phyloP scores from a whole-genome alignment of 495 filamentous ascomycete genomes.

The Neohortaea acidophila region DNA sequence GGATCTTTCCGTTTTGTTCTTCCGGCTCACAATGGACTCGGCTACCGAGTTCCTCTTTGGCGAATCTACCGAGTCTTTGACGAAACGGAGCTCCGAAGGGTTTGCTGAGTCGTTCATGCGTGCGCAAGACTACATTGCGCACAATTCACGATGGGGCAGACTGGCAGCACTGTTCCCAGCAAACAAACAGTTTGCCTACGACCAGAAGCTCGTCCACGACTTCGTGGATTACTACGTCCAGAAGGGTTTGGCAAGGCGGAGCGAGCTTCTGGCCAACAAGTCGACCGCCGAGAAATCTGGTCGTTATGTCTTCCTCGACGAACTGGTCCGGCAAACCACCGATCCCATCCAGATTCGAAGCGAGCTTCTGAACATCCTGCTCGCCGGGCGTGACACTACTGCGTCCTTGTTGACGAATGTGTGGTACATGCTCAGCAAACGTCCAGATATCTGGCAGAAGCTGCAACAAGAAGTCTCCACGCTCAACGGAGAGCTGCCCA shows the following conservation, averaged over 20 bases:
- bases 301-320: slow-evolving; percentile 26
- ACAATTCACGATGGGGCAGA: slow-evolving; percentile 6
- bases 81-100: slow-evolving; percentile 11
- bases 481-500: slow-evolving; percentile 16
- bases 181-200: slow-evolving; percentile 9
- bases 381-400: slow-evolving; percentile 31
- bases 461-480: slow-evolving; percentile 18
- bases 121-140: slow-evolving; percentile 12
- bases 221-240: slow-evolving; percentile 34
- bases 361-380: slow-evolving; percentile 26
- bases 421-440: slow-evolving; percentile 19
- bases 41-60: slow-evolving; percentile 64
- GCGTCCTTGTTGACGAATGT: slow-evolving; percentile 26
- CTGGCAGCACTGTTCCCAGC: slow-evolving; percentile 5
- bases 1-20: slow-evolving; percentile 53
- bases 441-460: slow-evolving; percentile 21
- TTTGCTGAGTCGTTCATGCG: slow-evolving; percentile 14
- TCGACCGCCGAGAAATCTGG: slow-evolving; percentile 13
- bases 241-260: slow-evolving; percentile 16
- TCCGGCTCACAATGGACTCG: slow-evolving; percentile 50
- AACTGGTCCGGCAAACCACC: slow-evolving; percentile 26
- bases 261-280: slow-evolving; percentile 13
- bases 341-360: slow-evolving; percentile 23
- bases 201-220: slow-evolving; percentile 28
- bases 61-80: slow-evolving; percentile 33